Base-by-base conservation (phyloP, 306 rosid species). In the Mimosa bimucronata region DNA sequence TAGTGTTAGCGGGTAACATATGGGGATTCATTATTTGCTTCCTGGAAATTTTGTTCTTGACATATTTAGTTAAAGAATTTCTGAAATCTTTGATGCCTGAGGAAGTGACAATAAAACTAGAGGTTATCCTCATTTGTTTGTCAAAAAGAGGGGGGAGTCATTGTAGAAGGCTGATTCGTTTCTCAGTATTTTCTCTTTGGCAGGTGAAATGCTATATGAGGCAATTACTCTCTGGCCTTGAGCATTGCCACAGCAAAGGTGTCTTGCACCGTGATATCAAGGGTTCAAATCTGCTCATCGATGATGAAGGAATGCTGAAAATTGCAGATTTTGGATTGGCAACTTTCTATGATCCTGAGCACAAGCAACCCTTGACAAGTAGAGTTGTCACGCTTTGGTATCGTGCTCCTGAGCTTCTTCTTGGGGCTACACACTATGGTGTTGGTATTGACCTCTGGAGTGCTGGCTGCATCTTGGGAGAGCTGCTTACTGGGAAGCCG, bases 321-420 rank as follows among this genome's bases (percentile, higher is more conserved):
- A 93, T 93, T 80, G 98, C 98, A 30, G 98, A 93, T 88, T 93
- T 94, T 82, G 98, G 98, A 73, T 79, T 94, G 70, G 97, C 98
- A 48, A 83, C 90, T 66, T 92, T 89, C 77, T 90, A 66, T 74
- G 87, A 90, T 87, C 90, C 92, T 73, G 77, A 74, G 62, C 85
- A 85, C 77, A 92, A 81, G 81, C 96, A 90, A 25, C 87, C 92
- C 28, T 86, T 94, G 98, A 94, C 98, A 23, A 94, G 96, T 83
- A 90, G 97, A 76, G 98, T 94, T 29, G 97, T 94, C 73, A 94
- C 98, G 31, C 97, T 94, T 38, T 94, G 98, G 98, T 94, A 94
- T 82, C 94, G 98, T 2, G 96, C 98, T 2, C 98, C 98, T 6
- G 98, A 94, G 85, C 92, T 94, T 81, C 95, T 94, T 82, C 97